A percentile compares a stretch with the other conserved stretches of the same genome.
phyloP scores from a whole-genome alignment of 1,284 basidiomycete genomes.

The Cryptococcus hybrid region DNA sequence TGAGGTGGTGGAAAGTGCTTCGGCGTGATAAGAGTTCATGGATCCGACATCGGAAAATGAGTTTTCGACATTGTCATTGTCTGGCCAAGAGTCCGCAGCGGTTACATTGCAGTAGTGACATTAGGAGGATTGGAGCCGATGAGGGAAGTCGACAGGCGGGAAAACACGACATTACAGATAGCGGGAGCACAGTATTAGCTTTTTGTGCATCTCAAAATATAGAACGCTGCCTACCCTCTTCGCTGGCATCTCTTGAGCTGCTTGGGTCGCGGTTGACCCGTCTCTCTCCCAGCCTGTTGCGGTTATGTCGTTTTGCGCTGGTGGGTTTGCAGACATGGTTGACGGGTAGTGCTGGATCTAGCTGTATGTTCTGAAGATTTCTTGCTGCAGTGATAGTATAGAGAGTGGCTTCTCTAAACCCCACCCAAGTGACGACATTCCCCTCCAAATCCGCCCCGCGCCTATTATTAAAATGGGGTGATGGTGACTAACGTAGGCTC shows the following conservation, averaged over 20 bases:
- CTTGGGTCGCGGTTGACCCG: conserved; percentile 23
- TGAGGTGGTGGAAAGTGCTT: conserved; percentile 17
- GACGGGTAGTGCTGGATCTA: no score
- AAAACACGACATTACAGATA: no score
- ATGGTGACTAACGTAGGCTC: no score
- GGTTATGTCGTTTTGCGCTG: conserved; percentile 20
- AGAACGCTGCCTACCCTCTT: conserved; percentile 38
- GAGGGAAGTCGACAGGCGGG: no score
- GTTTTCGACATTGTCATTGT: conserved; percentile 41
- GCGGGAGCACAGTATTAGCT: no score
- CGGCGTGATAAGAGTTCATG: conserved; percentile 31
- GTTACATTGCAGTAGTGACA: neutral
- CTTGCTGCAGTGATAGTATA: neutral
- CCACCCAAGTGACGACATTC: neutral
- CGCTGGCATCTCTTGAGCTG: conserved; percentile 47
- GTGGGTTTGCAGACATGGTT: conserved; percentile 15
- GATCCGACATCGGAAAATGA: conserved; percentile 46
- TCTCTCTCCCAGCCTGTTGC: conserved; percentile 27
- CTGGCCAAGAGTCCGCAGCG: neutral
- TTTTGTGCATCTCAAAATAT: neutral
- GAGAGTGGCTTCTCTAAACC: no score
- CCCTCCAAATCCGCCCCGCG: neutral
- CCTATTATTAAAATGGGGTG: no score
- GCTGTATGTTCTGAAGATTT: no score
- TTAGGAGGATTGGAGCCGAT: no score